Evolutionary conservation across 1,139 yeast genomes (phyloP).

Genomic region (Magnusiomyces paraingens): DNA sequence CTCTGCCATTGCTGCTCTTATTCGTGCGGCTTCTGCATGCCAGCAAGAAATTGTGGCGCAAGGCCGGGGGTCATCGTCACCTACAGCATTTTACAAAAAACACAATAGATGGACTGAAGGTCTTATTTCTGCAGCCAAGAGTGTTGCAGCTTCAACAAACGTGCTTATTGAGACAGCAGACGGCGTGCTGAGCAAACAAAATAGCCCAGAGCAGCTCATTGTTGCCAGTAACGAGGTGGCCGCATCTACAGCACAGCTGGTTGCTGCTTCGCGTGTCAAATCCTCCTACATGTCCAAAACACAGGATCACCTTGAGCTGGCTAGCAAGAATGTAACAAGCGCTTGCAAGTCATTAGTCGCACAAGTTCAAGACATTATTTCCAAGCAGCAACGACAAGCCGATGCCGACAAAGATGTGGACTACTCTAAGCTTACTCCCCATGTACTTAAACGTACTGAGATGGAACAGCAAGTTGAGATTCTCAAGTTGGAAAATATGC

Average conservation of each 20-base stretch:
- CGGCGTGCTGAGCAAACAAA: constrained; percentile 60
- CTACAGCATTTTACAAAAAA: constrained; percentile 76
- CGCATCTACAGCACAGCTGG: constrained; percentile 87
- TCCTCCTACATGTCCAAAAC: constrained; percentile 71
- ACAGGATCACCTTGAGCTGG: constrained; percentile 66
- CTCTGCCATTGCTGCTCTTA: constrained; percentile 66
- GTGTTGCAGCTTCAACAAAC: constrained; percentile 81
- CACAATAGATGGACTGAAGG: constrained; percentile 96
- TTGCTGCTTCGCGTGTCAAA: constrained; percentile 86
- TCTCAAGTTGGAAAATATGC: constrained; percentile 69
- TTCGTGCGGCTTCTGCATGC: constrained; percentile 72
- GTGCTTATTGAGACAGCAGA: constrained; percentile 78
- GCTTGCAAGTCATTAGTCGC: constrained; percentile 71
- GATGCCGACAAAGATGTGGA: constrained; percentile 45
- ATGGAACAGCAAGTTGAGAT: constrained; percentile 95
- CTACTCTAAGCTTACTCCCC: constrained; percentile 62
- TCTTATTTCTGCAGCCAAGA: constrained; percentile 80
- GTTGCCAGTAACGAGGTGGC: constrained; percentile 92
- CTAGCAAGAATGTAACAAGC: constrained; percentile 60
- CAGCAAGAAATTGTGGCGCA: constrained; percentile 76
- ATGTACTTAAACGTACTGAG: constrained; percentile 79
- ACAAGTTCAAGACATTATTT: constrained; percentile 59
- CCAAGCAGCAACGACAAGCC: constrained; percentile 32
- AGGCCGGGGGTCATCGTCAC: constrained; percentile 60
- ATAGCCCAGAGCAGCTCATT: constrained; percentile 75